A percentile compares a stretch with the other conserved stretches of the same genome.
These are phyloP conservation scores for Malassezia globosa DNA, from an alignment of 1,284 basidiomycete genomes.

Conservation along the genomic window DNA sequence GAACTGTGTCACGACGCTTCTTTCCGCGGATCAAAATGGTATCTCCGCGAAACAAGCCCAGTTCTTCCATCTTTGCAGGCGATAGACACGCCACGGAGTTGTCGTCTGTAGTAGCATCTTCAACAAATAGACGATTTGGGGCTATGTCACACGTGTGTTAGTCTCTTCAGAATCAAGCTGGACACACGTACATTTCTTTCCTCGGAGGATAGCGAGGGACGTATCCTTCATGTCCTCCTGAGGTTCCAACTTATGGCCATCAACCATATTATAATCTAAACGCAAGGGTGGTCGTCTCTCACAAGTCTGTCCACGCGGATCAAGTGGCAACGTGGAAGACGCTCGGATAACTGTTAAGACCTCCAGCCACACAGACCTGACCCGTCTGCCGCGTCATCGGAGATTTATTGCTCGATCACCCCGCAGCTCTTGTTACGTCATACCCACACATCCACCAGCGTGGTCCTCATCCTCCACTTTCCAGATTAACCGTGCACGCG, in stretches of 20 bases:
- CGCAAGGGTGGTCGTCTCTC: neutral
- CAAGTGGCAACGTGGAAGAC: constrained; percentile 11
- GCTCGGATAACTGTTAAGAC: neutral
- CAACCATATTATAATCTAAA: constrained; percentile 5
- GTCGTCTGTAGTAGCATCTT: constrained; percentile 47
- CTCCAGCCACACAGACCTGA: neutral
- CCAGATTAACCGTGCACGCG: too few species aligned
- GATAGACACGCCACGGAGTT: constrained; percentile 76
- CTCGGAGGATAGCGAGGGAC: constrained; percentile 42
- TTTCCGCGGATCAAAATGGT: constrained; percentile 59
- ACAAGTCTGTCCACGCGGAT: neutral
- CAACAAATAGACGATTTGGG: constrained; percentile 44
- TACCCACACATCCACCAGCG: neutral
- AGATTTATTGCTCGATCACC: constrained; percentile 9
- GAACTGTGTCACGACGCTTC: constrained; percentile 77
- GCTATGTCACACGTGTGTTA: constrained; percentile 19
- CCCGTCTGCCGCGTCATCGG: constrained; percentile 1
- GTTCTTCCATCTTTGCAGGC: constrained; percentile 88
- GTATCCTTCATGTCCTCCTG: constrained; percentile 38
- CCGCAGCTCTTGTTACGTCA: neutral
- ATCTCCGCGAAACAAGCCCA: constrained; percentile 88
- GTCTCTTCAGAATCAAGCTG: neutral
- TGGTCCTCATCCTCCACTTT: too few species aligned
- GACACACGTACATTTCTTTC: constrained; percentile 28
- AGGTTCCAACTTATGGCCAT: constrained; percentile 5